Evolutionary conservation across 2,329 filamentous ascomycete genomes (phyloP).

Genomic region (Aspergillus tanneri): DNA sequence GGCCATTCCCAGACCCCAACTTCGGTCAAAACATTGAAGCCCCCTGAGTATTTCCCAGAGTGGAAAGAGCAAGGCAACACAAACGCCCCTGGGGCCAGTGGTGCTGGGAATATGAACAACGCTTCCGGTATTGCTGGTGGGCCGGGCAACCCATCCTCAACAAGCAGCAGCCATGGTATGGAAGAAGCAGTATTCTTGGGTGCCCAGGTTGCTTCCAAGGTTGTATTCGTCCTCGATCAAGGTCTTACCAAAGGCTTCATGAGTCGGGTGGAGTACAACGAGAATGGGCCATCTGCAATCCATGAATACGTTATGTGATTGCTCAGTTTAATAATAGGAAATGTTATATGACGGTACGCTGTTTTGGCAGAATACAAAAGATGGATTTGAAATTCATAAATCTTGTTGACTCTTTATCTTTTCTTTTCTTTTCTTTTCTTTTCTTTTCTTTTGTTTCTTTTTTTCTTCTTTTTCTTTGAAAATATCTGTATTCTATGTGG

Average conservation of each 20-base stretch:
- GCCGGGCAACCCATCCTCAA: constrained; percentile 24
- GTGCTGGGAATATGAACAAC: constrained; percentile 15
- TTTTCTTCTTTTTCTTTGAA: constrained; percentile 11
- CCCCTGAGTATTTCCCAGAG: constrained; percentile 84
- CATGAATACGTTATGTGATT: constrained; percentile 53
- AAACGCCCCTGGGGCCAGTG: constrained; percentile 34
- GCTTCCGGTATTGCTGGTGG: constrained; percentile 43
- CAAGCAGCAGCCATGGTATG: constrained; percentile 47
- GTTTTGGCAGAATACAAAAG: background rate
- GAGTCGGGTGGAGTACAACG: constrained; percentile 67
- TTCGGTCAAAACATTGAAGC: constrained; percentile 72
- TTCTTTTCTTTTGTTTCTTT: constrained; percentile 3
- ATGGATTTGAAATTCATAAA: background rate
- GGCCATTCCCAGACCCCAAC: constrained; percentile 75
- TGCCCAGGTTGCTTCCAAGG: constrained; percentile 79
- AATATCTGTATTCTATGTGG: constrained; percentile 24
- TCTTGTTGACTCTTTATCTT: background rate
- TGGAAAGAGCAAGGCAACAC: constrained; percentile 70
- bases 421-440: constrained; percentile 1
- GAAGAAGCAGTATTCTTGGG: constrained; percentile 87
- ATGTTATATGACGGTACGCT: too few species aligned
- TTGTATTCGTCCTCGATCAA: constrained; percentile 68
- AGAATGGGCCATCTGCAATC: constrained; percentile 63
- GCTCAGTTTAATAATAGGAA: constrained; percentile 8
- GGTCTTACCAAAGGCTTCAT: constrained; percentile 68